Evolutionary conservation across 1,284 basidiomycete genomes (phyloP).

Genomic region (Ganoderma lingzhi): DNA sequence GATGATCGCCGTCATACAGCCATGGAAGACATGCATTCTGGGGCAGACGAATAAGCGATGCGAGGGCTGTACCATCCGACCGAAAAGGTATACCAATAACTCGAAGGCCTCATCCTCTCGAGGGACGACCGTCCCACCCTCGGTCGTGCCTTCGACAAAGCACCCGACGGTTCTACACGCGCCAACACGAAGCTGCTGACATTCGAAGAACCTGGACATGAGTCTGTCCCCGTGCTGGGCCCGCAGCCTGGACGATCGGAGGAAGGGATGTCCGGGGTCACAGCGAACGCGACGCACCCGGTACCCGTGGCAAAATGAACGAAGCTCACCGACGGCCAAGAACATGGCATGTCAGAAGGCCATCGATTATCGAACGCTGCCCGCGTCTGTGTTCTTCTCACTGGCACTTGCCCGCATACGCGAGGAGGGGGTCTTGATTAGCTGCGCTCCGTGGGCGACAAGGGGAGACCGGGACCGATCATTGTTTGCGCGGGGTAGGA

Average conservation of each 20-base stretch:
- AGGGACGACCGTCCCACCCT: not conserved
- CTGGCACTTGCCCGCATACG: not conserved
- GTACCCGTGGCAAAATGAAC: not conserved
- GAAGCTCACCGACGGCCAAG: not conserved
- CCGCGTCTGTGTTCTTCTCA: not conserved
- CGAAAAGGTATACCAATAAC: not conserved
- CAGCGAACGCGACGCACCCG: not conserved
- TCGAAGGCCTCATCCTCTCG: not conserved
- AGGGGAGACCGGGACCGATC: not conserved
- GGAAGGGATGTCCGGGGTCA: conserved; percentile 24
- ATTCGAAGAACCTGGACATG: not conserved
- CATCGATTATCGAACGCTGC: not conserved
- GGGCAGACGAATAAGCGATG: not conserved
- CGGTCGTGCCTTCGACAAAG: not conserved
- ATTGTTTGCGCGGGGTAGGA: not conserved
- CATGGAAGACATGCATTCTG: not conserved
- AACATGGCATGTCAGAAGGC: not conserved
- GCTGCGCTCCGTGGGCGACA: not conserved
- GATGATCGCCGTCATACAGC: not conserved
- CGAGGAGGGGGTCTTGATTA: not conserved
- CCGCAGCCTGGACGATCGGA: not conserved
- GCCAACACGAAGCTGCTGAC: not conserved
- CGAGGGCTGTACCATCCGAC: not conserved
- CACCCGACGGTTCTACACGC: not conserved
- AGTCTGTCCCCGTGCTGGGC: not conserved